Evolutionary conservation across 176 grass and related monocot species (phyloP).

Genomic region (Guadua angustifolia): DNA sequence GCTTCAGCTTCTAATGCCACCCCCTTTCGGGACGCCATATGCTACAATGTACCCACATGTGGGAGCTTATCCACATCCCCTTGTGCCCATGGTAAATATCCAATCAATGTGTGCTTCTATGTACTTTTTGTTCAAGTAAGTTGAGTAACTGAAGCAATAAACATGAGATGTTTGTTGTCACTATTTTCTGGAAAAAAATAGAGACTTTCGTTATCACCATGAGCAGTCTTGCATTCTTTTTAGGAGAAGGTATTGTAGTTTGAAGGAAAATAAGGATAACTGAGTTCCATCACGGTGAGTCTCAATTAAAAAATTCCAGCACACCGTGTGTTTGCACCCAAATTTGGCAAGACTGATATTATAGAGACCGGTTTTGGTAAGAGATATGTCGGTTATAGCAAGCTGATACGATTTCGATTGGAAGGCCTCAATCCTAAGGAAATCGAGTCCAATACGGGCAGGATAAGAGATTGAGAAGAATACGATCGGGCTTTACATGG

Average conservation of each 20-base stretch:
- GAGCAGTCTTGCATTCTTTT: background rate
- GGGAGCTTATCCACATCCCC: slow-evolving; percentile 69
- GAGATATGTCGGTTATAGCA: too few species aligned
- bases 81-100: slow-evolving; percentile 68
- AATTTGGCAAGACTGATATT: too few species aligned
- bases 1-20: slow-evolving; percentile 74
- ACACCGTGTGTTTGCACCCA: too few species aligned
- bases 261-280: background rate
- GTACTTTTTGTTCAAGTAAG: slow-evolving; percentile 26
- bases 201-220: slow-evolving; percentile 20
- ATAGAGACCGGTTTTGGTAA: too few species aligned
- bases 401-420: too few species aligned
- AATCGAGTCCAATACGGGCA: too few species aligned
- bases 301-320: background rate
- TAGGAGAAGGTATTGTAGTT: background rate
- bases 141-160: background rate
- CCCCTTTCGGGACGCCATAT: slow-evolving; percentile 74
- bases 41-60: slow-evolving; percentile 73
- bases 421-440: too few species aligned
- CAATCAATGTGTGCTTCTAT: slow-evolving; percentile 2
- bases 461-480: too few species aligned
- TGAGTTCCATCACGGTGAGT: background rate
- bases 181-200: background rate
- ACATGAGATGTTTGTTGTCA: background rate
- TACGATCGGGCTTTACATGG: too few species aligned